Percentiles rank a stretch among this genome's conserved stretches.
phyloP scores from a whole-genome alignment of 495 filamentous ascomycete species.

The Tuber brumale region DNA sequence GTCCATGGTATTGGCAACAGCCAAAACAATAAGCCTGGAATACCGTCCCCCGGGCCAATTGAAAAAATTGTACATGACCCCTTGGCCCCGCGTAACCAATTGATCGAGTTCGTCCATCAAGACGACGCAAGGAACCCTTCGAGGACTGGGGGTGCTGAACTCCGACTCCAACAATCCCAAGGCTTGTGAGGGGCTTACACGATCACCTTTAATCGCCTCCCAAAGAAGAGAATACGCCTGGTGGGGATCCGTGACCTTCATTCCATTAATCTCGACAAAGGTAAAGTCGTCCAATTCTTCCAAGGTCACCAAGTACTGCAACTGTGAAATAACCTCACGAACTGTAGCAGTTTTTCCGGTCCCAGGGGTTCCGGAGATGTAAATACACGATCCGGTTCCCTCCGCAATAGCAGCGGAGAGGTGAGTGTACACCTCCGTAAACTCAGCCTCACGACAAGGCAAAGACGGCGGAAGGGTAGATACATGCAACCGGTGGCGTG shows the following conservation, averaged over 20 bases:
- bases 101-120: slow-evolving; percentile 99
- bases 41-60: slow-evolving; percentile 96
- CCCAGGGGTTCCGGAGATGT: slow-evolving; percentile 98
- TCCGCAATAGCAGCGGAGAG: slow-evolving; percentile 92
- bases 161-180: slow-evolving; percentile 84
- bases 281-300: slow-evolving; percentile 99
- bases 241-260: slow-evolving; percentile 98
- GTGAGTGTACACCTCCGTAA: slow-evolving; percentile 82
- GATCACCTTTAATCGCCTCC: slow-evolving; percentile 90
- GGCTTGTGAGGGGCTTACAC: slow-evolving; percentile 86
- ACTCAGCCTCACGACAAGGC: slow-evolving; percentile 88
- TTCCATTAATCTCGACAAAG: slow-evolving; percentile 98
- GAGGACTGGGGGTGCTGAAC: slow-evolving; percentile 80
- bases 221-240: slow-evolving; percentile 93
- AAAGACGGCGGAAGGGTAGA: slow-evolving; percentile 81
- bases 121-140: slow-evolving; percentile 90
- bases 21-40: slow-evolving; percentile 86
- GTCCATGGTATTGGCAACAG: slow-evolving; percentile 99
- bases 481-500: slow-evolving; percentile 82
- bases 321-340: slow-evolving; percentile 82
- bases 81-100: slow-evolving; percentile 92
- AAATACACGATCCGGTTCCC: slow-evolving; percentile 89
- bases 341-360: slow-evolving; percentile 98
- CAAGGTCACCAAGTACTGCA: slow-evolving; percentile 72
- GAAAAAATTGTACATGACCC: slow-evolving; percentile 99